Conservation (phyloP, 108 stramenopile genomes). For the Skeletonema grethae region DNA sequence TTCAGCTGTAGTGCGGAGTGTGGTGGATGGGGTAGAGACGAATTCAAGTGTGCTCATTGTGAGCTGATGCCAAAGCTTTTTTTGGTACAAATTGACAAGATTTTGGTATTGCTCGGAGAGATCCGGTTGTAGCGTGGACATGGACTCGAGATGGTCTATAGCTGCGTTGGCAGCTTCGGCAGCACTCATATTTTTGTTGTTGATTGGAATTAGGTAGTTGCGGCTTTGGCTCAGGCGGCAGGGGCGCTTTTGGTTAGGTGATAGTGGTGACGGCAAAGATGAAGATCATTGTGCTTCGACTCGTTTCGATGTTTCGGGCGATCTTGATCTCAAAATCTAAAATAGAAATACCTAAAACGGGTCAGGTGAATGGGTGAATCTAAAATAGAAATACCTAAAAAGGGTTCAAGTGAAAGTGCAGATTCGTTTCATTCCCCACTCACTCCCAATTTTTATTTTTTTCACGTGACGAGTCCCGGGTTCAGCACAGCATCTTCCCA, state of each 20-base stretch:
- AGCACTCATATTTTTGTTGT: conserved; percentile 23
- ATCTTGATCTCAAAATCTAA: too few relatives aligned
- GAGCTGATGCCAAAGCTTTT: conserved; percentile 97
- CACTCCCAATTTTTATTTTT: too few relatives aligned
- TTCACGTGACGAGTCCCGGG: too few relatives aligned
- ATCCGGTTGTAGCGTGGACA: conserved; percentile 75
- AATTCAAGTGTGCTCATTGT: conserved; percentile 79
- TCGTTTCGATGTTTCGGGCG: not conserved
- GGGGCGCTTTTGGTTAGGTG: too few relatives aligned
- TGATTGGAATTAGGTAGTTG: not conserved
- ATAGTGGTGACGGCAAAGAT: not conserved
- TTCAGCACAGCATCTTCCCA: too few relatives aligned
- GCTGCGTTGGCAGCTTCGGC: conserved; percentile 57
- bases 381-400: too few relatives aligned
- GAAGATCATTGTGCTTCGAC: not conserved
- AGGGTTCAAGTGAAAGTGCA: too few relatives aligned
- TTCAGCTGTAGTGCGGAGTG: conserved; percentile 42
- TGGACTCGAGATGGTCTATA: conserved; percentile 83
- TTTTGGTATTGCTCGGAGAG: conserved; percentile 78
- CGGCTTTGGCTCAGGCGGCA: not conserved
- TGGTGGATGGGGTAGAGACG: conserved; percentile 42
- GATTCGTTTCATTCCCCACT: too few relatives aligned
- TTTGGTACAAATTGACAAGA: conserved; percentile 59
- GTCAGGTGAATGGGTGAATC: too few relatives aligned
- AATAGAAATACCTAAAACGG: too few relatives aligned